These are phyloP conservation scores for Inosperma sp. DNA, from an alignment of 768 basidiomycete species.

Conservation along the genomic window DNA sequence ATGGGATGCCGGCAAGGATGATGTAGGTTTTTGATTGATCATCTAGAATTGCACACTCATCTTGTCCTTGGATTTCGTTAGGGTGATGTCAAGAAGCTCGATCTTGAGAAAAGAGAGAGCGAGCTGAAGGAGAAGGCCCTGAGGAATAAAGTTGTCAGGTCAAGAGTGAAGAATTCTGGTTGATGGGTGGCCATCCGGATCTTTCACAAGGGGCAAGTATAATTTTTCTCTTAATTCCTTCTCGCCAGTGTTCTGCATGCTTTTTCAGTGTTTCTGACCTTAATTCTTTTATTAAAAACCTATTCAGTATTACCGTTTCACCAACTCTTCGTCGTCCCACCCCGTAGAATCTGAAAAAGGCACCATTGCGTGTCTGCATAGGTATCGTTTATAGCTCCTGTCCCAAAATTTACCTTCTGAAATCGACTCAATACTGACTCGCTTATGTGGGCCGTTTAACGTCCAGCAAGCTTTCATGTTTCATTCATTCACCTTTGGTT, in stretches of 20 bases:
- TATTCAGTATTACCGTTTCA: not conserved
- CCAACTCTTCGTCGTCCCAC: not conserved
- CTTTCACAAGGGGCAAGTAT: not conserved
- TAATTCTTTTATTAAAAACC: not conserved
- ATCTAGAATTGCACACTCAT: slow-evolving; percentile 3
- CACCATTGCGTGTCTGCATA: not conserved
- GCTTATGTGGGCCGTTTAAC: not conserved
- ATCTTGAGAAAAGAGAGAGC: slow-evolving; percentile 66
- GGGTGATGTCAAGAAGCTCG: slow-evolving; percentile 29
- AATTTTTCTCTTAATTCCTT: not conserved
- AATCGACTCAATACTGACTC: slow-evolving; percentile 2
- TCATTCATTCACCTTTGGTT: not conserved
- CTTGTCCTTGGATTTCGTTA: slow-evolving; percentile 14
- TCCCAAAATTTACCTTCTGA: not conserved
- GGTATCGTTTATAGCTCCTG: not conserved
- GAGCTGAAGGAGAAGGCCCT: slow-evolving; percentile 79
- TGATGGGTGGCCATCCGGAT: not conserved
- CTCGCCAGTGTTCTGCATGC: no score
- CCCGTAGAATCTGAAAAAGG: not conserved
- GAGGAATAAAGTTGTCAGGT: slow-evolving; percentile 76
- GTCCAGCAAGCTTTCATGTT: not conserved
- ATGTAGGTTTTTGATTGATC: slow-evolving; percentile 21
- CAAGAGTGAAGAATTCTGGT: slow-evolving; percentile 43
- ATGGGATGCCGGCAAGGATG: slow-evolving; percentile 44
- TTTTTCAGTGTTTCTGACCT: not conserved